Evolutionary conservation across 73 alveolate species (phyloP).

Genomic region (Symbiodinium pilosum): DNA sequence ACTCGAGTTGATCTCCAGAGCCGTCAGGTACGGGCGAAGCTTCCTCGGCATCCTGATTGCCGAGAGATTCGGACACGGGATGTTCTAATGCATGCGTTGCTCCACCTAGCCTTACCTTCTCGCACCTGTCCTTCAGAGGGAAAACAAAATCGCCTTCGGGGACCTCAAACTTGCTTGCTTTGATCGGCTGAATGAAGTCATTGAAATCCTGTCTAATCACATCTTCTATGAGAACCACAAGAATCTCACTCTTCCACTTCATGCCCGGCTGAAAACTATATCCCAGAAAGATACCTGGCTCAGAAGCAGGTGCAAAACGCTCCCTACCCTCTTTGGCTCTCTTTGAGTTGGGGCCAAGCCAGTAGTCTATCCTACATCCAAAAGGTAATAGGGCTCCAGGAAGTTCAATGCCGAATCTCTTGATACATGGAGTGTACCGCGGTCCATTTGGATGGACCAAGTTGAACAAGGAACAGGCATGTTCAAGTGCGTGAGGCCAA

Average conservation of each 20-base stretch:
- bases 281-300: not conserved
- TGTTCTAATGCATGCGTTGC: not conserved
- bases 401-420: not conserved
- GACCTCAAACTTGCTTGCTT: not conserved
- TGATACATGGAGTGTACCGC: not conserved
- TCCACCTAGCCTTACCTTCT: not conserved
- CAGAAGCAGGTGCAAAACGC: not conserved
- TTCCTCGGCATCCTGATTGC: not conserved
- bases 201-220: not conserved
- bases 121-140: not conserved
- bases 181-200: not conserved
- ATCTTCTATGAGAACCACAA: not conserved
- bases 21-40: not conserved
- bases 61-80: not conserved
- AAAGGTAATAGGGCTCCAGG: not conserved
- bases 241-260: not conserved
- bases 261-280: not conserved
- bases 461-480: not conserved
- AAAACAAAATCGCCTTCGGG: not conserved
- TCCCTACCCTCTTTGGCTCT: not conserved
- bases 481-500: not conserved
- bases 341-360: not conserved
- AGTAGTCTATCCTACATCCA: not conserved
- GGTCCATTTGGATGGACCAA: not conserved
- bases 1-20: not conserved